Base-by-base conservation (phyloP, 805 yeast genomes). In the Pichia rugopelliculosa region DNA sequence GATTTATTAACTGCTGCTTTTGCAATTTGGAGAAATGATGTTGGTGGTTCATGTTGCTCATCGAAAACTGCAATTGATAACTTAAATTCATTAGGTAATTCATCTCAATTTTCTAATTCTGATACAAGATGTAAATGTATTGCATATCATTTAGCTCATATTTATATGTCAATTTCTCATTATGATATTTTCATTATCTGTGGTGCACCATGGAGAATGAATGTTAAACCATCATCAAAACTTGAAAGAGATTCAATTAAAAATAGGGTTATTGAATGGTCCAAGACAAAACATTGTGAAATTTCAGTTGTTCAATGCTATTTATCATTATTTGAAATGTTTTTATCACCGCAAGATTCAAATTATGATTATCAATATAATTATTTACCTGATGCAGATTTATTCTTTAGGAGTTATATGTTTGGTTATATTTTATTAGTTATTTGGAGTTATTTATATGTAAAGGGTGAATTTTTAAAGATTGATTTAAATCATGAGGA, bases 121-220 rank as follows among this genome's bases (percentile, higher is more conserved):
- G 77, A 71, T 51, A 66, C 75, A 2, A 71, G 80, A 42, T 82
- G 87, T 61, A 79, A 78, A 51, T 74, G 79, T 49, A 82, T 87
- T 0, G 76, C 81, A 45, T 84, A 79, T 62, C 90, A 87, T 59
- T 71, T 84, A 67, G 79, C 87, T 0, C 90, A 84, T 58, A 77
- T 85, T 15, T 76, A 80, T 40, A 75, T 87, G 59, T 77, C 86
- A 44, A 74, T 84, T 25, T 81, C 85, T 47, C 87, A 85, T 53
- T 82, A 84, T 62, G 95, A 87, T 62, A 78, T 85, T 48, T 84
- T 84, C 46, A 81, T 85, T 6, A 82, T 72, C 61, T 82, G 90
- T 2, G 96, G 96, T 1, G 85, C 88, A 8, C 93, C 93, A 1
- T 78, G 84, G 66, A 75, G 89, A 56, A 81, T 84, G 82, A 84